Percentiles rank a stretch among this genome's conserved stretches.
Evolutionary conservation across 345 rosid genomes (phyloP).

Genomic region (Cardamine occulta): DNA sequence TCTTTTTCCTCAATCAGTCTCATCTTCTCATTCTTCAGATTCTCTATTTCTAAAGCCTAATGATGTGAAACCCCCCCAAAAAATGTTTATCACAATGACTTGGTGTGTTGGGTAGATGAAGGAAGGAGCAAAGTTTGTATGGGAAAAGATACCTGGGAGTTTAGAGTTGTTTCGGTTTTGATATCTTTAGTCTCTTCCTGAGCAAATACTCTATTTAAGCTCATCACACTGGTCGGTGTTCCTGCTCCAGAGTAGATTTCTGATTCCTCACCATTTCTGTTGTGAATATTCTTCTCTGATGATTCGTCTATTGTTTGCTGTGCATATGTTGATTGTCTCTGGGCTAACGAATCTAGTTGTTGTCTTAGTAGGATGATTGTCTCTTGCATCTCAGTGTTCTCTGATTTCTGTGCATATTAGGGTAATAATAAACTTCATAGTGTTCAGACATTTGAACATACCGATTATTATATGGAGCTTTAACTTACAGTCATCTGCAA

Average conservation of each 20-base stretch:
- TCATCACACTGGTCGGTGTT: slow-evolving; percentile 47
- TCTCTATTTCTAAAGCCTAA: slow-evolving; percentile 86
- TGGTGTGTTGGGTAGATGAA: background rate
- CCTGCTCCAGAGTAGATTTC: slow-evolving; percentile 79
- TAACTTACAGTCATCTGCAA: slow-evolving; percentile 75
- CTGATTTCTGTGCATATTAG: slow-evolving; percentile 61
- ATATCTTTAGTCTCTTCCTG: slow-evolving; percentile 63
- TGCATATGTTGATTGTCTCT: slow-evolving; percentile 48
- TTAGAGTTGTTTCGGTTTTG: slow-evolving; percentile 41
- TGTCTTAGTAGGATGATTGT: slow-evolving; percentile 71
- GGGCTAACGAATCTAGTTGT: slow-evolving; percentile 53
- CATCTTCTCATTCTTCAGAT: slow-evolving; percentile 75
- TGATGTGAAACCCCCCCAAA: background rate
- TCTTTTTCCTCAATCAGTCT: slow-evolving; percentile 86
- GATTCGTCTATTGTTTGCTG: slow-evolving; percentile 47
- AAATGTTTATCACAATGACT: slow-evolving; percentile 13
- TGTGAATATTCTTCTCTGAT: slow-evolving; percentile 51
- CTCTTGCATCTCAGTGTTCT: slow-evolving; percentile 81
- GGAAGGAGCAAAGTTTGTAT: slow-evolving; percentile 13
- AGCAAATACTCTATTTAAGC: slow-evolving; percentile 62
- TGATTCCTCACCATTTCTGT: slow-evolving; percentile 69
- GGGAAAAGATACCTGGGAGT: slow-evolving; percentile 39
- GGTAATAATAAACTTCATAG: slow-evolving; percentile 14
- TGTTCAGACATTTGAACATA: background rate
- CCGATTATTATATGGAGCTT: background rate